Percentiles rank a stretch among this genome's conserved stretches.
Conservation (phyloP, 768 basidiomycete genomes). For the Boletus rex-veris region DNA sequence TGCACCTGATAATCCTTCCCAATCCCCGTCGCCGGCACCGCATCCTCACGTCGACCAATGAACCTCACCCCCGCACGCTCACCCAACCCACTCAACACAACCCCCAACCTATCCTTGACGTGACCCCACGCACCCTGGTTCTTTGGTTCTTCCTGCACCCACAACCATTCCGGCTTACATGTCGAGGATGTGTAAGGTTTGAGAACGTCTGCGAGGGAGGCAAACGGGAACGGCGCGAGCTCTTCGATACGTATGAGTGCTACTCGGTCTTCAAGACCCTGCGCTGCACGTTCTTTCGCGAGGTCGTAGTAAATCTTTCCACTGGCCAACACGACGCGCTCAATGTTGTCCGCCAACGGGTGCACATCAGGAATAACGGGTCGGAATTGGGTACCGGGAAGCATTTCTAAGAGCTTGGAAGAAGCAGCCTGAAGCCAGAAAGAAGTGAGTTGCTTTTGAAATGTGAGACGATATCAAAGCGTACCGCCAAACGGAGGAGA, state of each 20-base stretch:
- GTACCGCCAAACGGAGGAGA: conserved; percentile 69
- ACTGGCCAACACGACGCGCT: conserved; percentile 68
- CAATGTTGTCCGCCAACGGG: conserved; percentile 36
- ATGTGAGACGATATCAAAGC: conserved; percentile 21
- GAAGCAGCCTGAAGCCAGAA: conserved; percentile 57
- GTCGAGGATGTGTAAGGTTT: conserved; percentile 43
- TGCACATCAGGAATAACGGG: conserved; percentile 58
- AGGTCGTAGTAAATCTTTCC: conserved; percentile 92
- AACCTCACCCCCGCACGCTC: conserved; percentile 42
- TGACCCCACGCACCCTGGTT: conserved; percentile 84
- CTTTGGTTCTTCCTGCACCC: conserved; percentile 85
- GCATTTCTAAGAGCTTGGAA: conserved; percentile 61
- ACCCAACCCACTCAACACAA: conserved; percentile 45
- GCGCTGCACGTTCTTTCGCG: conserved; percentile 57
- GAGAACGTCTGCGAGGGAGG: conserved; percentile 45
- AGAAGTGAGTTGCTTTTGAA: background rate
- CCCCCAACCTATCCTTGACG: conserved; percentile 53
- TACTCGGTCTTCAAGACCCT: conserved; percentile 45
- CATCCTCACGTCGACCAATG: conserved; percentile 65
- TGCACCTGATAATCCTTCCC: conserved; percentile 65
- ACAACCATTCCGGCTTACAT: conserved; percentile 39
- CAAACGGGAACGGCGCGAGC: conserved; percentile 84
- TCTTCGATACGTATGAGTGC: conserved; percentile 82
- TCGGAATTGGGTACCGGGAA: conserved; percentile 56
- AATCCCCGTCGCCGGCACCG: conserved; percentile 75